Evolutionary conservation across 2,329 filamentous ascomycete species (phyloP), one percentile per base, ranked within the genome.

Genomic region (Polychaeton citri): DNA sequence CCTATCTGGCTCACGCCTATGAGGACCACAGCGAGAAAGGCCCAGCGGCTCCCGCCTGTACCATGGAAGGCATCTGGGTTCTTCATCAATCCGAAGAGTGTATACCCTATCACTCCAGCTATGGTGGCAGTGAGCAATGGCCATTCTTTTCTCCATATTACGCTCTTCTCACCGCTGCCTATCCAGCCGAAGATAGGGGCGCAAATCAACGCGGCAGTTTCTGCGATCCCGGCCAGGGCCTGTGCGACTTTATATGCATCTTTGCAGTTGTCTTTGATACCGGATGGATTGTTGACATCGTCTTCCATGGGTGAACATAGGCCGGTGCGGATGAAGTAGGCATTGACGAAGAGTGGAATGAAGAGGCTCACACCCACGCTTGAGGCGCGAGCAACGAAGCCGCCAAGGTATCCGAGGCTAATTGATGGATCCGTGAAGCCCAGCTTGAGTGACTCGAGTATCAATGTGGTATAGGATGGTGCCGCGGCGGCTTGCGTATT

Each of bases 331-430:
- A 88, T 81, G 59, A 88, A 96, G 58, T 84, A 94, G 17, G 84
- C 79, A 55, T 96, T 96, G 49, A 95, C 76, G 53, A 82, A 92
- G 2, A 98, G 71, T 1, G 90, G 90, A 36, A 98, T 81, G 61
- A 96, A 98, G 5, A 96, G 72, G 1, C 85, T 92, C 45, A 98
- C 93, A 35, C 83, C 88, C 4, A 98, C 90, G 0, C 86, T 94
- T 1, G 87, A 95, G 6, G 90, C 87, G 38, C 90, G 77, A 7
- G 87, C 88, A 2, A 98, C 88, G 50, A 96, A 95, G 2, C 90
- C 90, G 43, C 88, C 90, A 0, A 96, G 64, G 52, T 96, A 98
- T 19, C 82, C 88, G 0, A 96, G 69, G 13, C 76, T 79, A 42
- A 98, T 93, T 47, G 81, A 74, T 7, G 76, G 69, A 53, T 92